Evolutionary conservation across 2,329 filamentous ascomycete species (phyloP), one percentile per base, ranked within the genome.

Genomic region (Fusarium ramigenum): DNA sequence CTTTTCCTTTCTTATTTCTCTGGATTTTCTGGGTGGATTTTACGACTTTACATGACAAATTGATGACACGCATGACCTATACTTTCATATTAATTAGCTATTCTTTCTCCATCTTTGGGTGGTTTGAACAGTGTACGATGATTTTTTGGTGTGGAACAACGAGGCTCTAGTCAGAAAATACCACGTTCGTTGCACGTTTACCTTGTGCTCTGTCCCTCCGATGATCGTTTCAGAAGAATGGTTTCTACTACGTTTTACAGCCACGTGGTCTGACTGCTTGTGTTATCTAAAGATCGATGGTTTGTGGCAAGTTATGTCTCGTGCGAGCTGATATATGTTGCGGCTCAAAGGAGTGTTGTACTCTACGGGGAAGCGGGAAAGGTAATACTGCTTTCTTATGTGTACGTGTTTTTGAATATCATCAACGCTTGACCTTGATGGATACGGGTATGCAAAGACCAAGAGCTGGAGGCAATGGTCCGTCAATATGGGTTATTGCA

Each of bases 141-240:
- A 37, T 61, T 25, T 21, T 32, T 43, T 50, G 34, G 39, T 30
- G 59, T 60, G 36, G 37, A 56, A 47, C 39, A n/a, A 11, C 43
- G 50, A 66, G 52, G 70, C 43, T 68, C 58, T 57, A 52, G 58
- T 57, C 42, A 47, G 44, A 42, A 60, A 63, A 73, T 74, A 69
- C 59, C 36, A 60, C 53, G n/a, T 57, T 74, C 54, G 67, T 73
- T 73, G 50, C 34, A 72, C 67, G 36, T 61, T 46, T 11, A 56
- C 12, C n/a, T 36, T 66, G 34, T 70, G 39, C 28, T 66, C 43
- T 73, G 65, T 70, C 43, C 43, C 36, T 60, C 60, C 19, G 32
- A 32, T 49, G 34, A 72, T 71, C 42, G 43, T 52, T 62, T 56
- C 40, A 63, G 32, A 40, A 62, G 53, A 53, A 52, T 60, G 39